Conservation (phyloP, 192 early-diverging fungal genomes). For the Backusella westeae region DNA sequence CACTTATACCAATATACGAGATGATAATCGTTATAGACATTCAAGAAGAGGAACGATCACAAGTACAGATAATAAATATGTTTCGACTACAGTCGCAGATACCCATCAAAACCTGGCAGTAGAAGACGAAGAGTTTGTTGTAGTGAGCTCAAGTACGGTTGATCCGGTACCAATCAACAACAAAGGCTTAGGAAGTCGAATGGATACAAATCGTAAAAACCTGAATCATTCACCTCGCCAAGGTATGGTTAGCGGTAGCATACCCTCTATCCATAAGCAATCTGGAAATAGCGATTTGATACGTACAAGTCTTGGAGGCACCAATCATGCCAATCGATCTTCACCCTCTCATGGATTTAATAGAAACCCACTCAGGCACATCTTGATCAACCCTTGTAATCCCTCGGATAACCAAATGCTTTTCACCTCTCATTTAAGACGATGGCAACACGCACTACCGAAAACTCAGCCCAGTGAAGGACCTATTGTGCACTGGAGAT, state of each 20-base stretch:
- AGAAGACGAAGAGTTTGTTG: conserved; percentile 48
- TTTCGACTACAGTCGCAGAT: neutral
- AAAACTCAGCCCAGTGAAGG: conserved; percentile 49
- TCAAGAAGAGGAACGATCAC: conserved; percentile 14
- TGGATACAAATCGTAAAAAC: conserved; percentile 5
- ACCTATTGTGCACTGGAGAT: conserved; percentile 81
- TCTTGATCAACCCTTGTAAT: conserved; percentile 69
- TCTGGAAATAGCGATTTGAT: conserved; percentile 36
- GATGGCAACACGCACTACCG: conserved; percentile 91
- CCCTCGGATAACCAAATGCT: conserved; percentile 53
- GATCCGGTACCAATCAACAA: conserved; percentile 49
- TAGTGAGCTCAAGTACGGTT: conserved; percentile 49
- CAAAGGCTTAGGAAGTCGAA: conserved; percentile 8
- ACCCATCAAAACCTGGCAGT: neutral
- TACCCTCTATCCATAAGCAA: conserved; percentile 31
- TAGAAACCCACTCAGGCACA: conserved; percentile 23
- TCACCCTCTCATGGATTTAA: conserved; percentile 23
- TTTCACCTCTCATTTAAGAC: conserved; percentile 64
- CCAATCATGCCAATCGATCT: conserved; percentile 13
- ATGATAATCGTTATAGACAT: conserved; percentile 11
- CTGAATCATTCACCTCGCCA: conserved; percentile 21
- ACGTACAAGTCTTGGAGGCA: conserved; percentile 20
- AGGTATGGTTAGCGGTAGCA: conserved; percentile 16
- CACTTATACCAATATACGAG: conserved; percentile 7
- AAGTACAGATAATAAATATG: conserved; percentile 7